Evolutionary conservation across 176 grass and related monocot species (phyloP).

Genomic region (Pontederia crassipes): DNA sequence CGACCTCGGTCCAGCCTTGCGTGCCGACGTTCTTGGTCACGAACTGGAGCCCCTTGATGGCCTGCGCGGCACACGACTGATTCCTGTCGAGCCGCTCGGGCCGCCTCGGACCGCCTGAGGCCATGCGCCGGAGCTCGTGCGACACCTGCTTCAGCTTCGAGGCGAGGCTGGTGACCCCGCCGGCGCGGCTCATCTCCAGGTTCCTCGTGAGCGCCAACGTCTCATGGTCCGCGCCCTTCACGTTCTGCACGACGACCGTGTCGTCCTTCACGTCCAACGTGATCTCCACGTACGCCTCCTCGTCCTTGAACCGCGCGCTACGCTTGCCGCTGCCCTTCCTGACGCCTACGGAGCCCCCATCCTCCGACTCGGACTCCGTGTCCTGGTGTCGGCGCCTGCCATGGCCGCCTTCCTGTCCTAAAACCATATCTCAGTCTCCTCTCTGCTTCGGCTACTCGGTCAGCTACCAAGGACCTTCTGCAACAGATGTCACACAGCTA

Average conservation of each 20-base stretch:
- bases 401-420: not conserved
- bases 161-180: not conserved
- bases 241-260: slow-evolving; percentile 70
- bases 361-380: not conserved
- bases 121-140: slow-evolving; percentile 62
- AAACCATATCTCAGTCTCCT: not conserved
- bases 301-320: slow-evolving; percentile 22
- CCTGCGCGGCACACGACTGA: slow-evolving; percentile 46
- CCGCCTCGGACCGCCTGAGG: slow-evolving; percentile 20
- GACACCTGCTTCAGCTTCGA: slow-evolving; percentile 50
- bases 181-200: slow-evolving; percentile 1
- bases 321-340: not conserved
- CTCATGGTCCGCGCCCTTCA: slow-evolving; percentile 42
- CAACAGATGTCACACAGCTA: not conserved
- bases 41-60: slow-evolving; percentile 65
- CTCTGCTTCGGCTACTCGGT: not conserved
- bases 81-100: slow-evolving; percentile 21
- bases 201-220: slow-evolving; percentile 11
- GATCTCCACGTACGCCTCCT: slow-evolving; percentile 80
- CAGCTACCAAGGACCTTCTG: not conserved
- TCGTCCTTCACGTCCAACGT: slow-evolving; percentile 83
- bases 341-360: not conserved
- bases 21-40: slow-evolving; percentile 54
- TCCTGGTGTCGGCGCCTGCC: not conserved
- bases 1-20: slow-evolving; percentile 67